These are phyloP conservation scores for Passiflora organensis DNA, from an alignment of 345 rosid species.

Conservation along the genomic window DNA sequence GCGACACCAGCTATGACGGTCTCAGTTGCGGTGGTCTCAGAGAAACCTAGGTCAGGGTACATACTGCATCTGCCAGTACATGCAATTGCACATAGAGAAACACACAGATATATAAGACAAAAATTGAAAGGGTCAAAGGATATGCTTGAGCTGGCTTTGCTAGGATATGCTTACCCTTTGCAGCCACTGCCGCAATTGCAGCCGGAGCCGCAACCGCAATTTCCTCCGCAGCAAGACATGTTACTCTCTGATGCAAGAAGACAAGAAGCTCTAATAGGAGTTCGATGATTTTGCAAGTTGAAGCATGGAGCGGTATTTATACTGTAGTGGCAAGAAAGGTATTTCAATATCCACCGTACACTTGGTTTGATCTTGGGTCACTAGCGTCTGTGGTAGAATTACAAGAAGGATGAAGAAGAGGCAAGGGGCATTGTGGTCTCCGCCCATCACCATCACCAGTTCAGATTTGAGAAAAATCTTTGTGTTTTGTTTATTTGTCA, in stretches of 20 bases:
- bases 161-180: constrained; percentile 11
- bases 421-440: no score
- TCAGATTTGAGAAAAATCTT: no score
- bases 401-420: no score
- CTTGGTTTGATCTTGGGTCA: constrained; percentile 18
- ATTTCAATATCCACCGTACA: constrained; percentile 23
- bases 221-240: constrained; percentile 24
- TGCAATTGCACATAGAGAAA: no score
- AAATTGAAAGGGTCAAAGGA: no score
- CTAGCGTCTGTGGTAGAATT: constrained; percentile 6
- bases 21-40: constrained; percentile 12
- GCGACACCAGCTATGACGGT: constrained; percentile 17
- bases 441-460: no score
- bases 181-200: constrained; percentile 19
- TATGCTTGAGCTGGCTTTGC: no score
- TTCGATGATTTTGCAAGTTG: constrained; percentile 1
- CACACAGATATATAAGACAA: no score
- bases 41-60: constrained; percentile 16
- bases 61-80: constrained; percentile 13
- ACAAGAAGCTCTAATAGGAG: background rate
- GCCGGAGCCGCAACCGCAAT: constrained; percentile 19
- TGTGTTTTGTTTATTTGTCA: no score
- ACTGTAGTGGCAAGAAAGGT: background rate
- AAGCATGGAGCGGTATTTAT: constrained; percentile 13
- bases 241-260: background rate